Percentiles rank a stretch among this genome's conserved stretches.
phyloP scores from a whole-genome alignment of 805 yeast genomes.

The Candida maris region DNA sequence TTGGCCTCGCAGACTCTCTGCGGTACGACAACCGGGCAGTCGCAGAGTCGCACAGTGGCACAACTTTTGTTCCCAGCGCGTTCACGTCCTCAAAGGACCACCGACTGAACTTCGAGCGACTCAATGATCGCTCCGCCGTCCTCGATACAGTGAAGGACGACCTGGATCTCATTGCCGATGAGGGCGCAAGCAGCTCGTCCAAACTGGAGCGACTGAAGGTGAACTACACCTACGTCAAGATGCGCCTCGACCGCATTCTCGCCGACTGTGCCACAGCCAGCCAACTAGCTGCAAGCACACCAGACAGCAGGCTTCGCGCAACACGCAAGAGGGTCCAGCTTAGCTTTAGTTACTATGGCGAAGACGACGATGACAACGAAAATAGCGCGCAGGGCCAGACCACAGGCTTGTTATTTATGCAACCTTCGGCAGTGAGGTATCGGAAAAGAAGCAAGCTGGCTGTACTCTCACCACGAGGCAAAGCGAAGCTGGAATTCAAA shows the following conservation, averaged over 20 bases:
- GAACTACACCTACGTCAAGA: conserved; percentile 1
- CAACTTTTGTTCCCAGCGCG: conserved; percentile 11
- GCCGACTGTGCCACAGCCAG: neutral
- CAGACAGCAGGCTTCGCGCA: neutral
- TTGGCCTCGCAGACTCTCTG: conserved; percentile 4
- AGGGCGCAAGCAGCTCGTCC: neutral
- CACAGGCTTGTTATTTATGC: conserved; percentile 6
- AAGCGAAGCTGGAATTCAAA: neutral
- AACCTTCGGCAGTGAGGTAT: conserved; percentile 8
- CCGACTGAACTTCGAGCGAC: conserved; percentile 18
- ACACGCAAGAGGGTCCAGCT: conserved; percentile 11
- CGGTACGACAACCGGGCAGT: conserved; percentile 7
- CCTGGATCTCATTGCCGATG: conserved; percentile 3
- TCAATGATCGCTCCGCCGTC: conserved; percentile 13
- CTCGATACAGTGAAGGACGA: conserved; percentile 14
- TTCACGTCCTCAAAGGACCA: conserved; percentile 17
- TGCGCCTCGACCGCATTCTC: conserved; percentile 1
- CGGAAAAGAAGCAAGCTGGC: conserved; percentile 3
- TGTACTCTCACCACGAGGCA: neutral
- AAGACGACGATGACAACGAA: conserved; percentile 10
- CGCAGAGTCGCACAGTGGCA: neutral
- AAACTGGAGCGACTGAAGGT: conserved; percentile 2
- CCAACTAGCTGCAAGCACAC: neutral
- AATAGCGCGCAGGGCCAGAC: neutral
- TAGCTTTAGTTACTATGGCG: conserved; percentile 17